phyloP scores from a whole-genome alignment of 1,139 yeast genomes.

The Torulaspora pretoriensis region DNA sequence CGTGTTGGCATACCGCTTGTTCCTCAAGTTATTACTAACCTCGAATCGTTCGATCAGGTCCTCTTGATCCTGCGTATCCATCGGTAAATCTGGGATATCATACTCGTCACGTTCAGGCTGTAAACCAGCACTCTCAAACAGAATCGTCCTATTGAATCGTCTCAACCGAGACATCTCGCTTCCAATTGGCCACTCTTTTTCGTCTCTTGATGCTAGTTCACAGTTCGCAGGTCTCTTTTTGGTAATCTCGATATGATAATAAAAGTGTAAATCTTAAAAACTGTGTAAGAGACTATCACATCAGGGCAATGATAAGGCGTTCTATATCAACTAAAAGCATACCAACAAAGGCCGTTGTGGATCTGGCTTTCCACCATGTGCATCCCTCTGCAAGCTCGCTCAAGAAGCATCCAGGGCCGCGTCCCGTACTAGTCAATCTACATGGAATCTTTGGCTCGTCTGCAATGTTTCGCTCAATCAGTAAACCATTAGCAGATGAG shows the following conservation, averaged over 20 bases:
- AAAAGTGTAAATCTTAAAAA: background rate
- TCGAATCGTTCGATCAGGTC: slow-evolving; percentile 30
- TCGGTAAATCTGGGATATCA: slow-evolving; percentile 21
- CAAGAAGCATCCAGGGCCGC: background rate
- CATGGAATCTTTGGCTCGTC: slow-evolving; percentile 35
- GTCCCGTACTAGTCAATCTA: slow-evolving; percentile 28
- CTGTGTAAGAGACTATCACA: background rate
- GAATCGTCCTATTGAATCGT: slow-evolving; percentile 21
- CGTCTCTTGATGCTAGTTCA: background rate
- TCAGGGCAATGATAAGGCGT: slow-evolving; percentile 7
- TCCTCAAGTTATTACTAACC: slow-evolving; percentile 20
- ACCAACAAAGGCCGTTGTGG: slow-evolving; percentile 19
- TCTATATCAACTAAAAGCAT: slow-evolving; percentile 8
- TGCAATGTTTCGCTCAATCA: slow-evolving; percentile 24
- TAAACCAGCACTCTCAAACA: slow-evolving; percentile 11
- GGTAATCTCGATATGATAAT: background rate
- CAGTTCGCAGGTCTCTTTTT: background rate
- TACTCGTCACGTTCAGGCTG: slow-evolving; percentile 13
- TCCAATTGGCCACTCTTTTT: background rate
- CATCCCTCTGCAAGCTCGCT: slow-evolving; percentile 13
- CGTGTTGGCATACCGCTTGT: slow-evolving; percentile 21
- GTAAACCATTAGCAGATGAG: slow-evolving; percentile 37
- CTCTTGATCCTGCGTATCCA: slow-evolving; percentile 35
- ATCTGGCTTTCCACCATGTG: slow-evolving; percentile 23
- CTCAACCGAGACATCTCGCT: slow-evolving; percentile 29